A percentile compares a stretch with the other conserved stretches of the same genome.
Conservation (phyloP, 2,329 filamentous ascomycete species). For the Aspergillus sp. region DNA sequence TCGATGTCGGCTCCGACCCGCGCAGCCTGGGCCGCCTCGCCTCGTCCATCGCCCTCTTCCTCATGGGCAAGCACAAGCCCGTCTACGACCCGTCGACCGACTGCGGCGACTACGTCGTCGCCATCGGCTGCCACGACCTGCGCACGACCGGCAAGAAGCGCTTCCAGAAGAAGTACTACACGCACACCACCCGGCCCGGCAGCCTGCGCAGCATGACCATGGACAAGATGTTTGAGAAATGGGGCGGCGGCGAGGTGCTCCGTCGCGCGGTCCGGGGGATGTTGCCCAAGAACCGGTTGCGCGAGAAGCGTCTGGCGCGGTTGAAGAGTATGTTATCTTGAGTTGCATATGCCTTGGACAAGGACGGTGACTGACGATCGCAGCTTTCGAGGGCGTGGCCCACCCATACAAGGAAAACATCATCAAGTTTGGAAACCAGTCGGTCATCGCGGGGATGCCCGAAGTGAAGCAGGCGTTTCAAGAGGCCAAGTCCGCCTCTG, state of each 20-base stretch:
- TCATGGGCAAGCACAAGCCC: slow-evolving; percentile 99
- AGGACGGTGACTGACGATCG: too few relatives aligned
- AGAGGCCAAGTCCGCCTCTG: slow-evolving; percentile 18
- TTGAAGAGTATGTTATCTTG: slow-evolving; percentile 68
- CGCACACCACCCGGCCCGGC: slow-evolving; percentile 87
- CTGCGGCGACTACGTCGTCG: slow-evolving; percentile 98
- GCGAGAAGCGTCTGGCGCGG: slow-evolving; percentile 81
- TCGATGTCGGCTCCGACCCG: slow-evolving; percentile 67
- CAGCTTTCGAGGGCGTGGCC: slow-evolving; percentile 83
- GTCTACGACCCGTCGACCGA: slow-evolving; percentile 97
- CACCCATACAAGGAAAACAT: slow-evolving; percentile 93
- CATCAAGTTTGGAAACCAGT: slow-evolving; percentile 65
- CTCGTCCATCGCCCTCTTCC: slow-evolving; percentile 76
- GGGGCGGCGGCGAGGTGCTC: slow-evolving; percentile 88
- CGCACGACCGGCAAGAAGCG: slow-evolving; percentile 90
- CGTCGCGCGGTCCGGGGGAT: slow-evolving; percentile 92
- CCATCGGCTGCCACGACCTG: slow-evolving; percentile 81
- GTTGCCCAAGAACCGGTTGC: slow-evolving; percentile 92
- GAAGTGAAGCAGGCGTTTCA: slow-evolving; percentile 39
- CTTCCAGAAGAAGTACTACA: slow-evolving; percentile 93
- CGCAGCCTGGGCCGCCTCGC: slow-evolving; percentile 89
- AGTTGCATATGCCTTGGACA: too few relatives aligned
- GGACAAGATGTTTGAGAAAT: slow-evolving; percentile 92
- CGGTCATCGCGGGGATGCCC: slow-evolving; percentile 33
- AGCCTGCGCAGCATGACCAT: slow-evolving; percentile 85